A percentile compares a stretch with the other conserved stretches of the same genome.
Evolutionary conservation across 345 rosid genomes (phyloP).

Genomic region (Hibiscus syriacus): DNA sequence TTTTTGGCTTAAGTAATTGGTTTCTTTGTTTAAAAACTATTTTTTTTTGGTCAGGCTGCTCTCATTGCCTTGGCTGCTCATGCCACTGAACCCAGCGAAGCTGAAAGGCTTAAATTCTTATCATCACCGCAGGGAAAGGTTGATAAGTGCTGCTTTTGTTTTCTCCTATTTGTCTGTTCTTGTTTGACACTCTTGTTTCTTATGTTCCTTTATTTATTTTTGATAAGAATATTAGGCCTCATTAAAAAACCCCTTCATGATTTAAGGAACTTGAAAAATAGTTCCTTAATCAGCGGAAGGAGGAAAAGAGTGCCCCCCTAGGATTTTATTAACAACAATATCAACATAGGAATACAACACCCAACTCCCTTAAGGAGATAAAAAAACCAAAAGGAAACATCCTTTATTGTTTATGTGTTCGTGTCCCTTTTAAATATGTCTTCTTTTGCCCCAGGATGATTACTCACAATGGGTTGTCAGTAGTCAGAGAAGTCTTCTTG

Average conservation of each 20-base stretch:
- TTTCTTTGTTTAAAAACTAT: background rate
- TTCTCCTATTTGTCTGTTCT: background rate
- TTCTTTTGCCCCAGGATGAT: constrained; percentile 48
- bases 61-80: constrained; percentile 83
- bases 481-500: constrained; percentile 89
- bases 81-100: constrained; percentile 80
- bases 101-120: constrained; percentile 44
- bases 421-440: background rate
- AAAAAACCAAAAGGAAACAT: no score
- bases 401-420: background rate
- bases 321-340: no score
- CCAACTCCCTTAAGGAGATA: no score
- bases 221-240: no score
- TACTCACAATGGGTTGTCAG: constrained; percentile 82
- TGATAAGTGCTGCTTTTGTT: background rate
- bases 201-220: no score
- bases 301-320: no score
- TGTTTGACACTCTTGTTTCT: background rate
- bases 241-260: no score
- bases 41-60: constrained; percentile 52
- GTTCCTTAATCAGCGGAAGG: no score
- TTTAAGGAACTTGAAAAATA: no score
- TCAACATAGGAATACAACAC: no score
- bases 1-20: background rate
- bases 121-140: constrained; percentile 73